phyloP scores from a whole-genome alignment of 2,329 filamentous ascomycete genomes.

The Diaporthe vexans region DNA sequence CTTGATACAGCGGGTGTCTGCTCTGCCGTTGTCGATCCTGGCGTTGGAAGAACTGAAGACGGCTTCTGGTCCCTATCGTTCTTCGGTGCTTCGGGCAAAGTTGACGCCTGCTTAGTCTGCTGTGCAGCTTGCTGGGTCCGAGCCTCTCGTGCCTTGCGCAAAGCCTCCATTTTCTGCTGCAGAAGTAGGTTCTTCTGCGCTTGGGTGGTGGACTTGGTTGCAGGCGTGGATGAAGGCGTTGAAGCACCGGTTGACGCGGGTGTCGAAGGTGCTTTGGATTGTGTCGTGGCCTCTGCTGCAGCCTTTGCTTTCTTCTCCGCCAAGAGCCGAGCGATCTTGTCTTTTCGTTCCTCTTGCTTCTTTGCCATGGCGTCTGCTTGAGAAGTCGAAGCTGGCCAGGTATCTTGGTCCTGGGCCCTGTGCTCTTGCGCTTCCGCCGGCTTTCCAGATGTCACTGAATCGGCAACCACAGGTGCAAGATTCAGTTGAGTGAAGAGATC shows the following conservation, averaged over 20 bases:
- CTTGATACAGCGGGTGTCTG: conserved; percentile 22
- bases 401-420: conserved; percentile 13
- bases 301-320: conserved; percentile 77
- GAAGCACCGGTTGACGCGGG: conserved; percentile 33
- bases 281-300: conserved; percentile 43
- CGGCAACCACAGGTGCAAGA: conserved; percentile 59
- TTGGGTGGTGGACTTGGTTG: conserved; percentile 61
- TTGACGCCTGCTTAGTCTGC: conserved; percentile 50
- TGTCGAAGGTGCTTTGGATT: conserved; percentile 35
- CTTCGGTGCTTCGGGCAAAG: conserved; percentile 31
- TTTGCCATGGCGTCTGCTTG: conserved; percentile 43
- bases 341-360: conserved; percentile 76
- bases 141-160: conserved; percentile 69
- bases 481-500: conserved; percentile 78
- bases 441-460: conserved; percentile 14
- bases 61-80: conserved; percentile 5
- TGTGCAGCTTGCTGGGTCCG: conserved; percentile 55
- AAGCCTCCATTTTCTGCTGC: conserved; percentile 82
- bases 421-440: not conserved
- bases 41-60: not conserved
- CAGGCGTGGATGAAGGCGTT: conserved; percentile 13
- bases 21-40: conserved; percentile 9
- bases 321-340: conserved; percentile 81
- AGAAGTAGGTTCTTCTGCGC: conserved; percentile 81
- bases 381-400: not conserved